Percentiles rank a stretch among this genome's conserved stretches.
Evolutionary conservation across 2,329 filamentous ascomycete genomes (phyloP).

Genomic region (Paraphoma chrysanthemicola): DNA sequence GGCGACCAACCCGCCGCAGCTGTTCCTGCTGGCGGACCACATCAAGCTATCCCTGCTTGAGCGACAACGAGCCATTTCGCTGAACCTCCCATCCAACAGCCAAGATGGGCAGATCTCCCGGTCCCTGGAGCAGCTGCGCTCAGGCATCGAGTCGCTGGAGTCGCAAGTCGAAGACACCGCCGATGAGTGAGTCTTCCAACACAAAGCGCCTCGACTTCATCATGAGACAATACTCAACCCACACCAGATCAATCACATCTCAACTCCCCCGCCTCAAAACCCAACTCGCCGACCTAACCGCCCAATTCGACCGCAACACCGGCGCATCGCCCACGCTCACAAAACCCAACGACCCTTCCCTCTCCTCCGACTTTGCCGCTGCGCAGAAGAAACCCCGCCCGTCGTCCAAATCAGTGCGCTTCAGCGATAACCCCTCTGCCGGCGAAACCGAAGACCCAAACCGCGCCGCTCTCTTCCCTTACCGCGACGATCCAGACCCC

Average conservation of each 20-base stretch:
- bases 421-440: conserved; percentile 67
- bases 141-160: conserved; percentile 76
- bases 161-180: conserved; percentile 65
- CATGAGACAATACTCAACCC: conserved; percentile 1
- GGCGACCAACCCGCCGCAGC: conserved; percentile 68
- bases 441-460: conserved; percentile 49
- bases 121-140: conserved; percentile 84
- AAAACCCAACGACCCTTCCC: conserved; percentile 53
- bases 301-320: conserved; percentile 76
- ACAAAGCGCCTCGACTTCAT: background rate
- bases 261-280: conserved; percentile 72
- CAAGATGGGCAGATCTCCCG: conserved; percentile 90
- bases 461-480: conserved; percentile 69
- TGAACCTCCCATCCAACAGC: conserved; percentile 78
- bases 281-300: conserved; percentile 77
- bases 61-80: conserved; percentile 81
- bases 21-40: conserved; percentile 93
- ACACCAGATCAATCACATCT: conserved; percentile 50
- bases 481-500: conserved; percentile 70
- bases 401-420: conserved; percentile 79
- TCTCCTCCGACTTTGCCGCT: conserved; percentile 45
- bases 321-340: conserved; percentile 49
- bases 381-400: conserved; percentile 45
- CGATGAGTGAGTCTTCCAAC: conserved; percentile 57
- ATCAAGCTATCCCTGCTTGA: conserved; percentile 96